A percentile compares a stretch with the other conserved stretches of the same genome.
Conservation (phyloP, 352 stramenopile species). For the Aphanomyces cochlioides region DNA sequence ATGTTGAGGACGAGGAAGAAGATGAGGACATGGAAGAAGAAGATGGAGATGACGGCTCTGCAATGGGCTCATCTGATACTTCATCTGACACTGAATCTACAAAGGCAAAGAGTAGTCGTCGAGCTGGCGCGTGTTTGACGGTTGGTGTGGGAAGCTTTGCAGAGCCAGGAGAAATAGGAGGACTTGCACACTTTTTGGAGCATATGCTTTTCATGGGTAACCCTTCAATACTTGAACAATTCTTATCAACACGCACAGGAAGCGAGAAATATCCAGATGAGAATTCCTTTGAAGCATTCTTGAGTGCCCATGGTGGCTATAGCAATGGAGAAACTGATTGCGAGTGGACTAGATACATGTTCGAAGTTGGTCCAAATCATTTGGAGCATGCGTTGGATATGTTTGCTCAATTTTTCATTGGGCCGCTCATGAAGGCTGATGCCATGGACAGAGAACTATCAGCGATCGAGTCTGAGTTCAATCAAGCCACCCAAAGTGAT, state of each 20-base stretch:
- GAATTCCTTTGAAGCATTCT: conserved; percentile 89
- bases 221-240: background rate
- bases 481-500: conserved; percentile 69
- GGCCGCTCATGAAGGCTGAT: conserved; percentile 76
- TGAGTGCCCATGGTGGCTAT: conserved; percentile 85
- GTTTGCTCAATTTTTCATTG: conserved; percentile 95
- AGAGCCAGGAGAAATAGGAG: conserved; percentile 64
- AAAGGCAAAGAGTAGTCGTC: conserved; percentile 39
- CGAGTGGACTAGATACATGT: conserved; percentile 91
- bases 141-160: conserved; percentile 68
- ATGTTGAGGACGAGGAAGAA: conserved; percentile 30
- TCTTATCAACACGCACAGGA: conserved; percentile 33
- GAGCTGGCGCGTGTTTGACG: conserved; percentile 59
- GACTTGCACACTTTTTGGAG: conserved; percentile 90
- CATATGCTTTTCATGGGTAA: conserved; percentile 96
- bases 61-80: conserved; percentile 28
- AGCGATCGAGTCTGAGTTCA: conserved; percentile 88
- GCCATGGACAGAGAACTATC: conserved; percentile 77
- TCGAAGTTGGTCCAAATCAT: conserved; percentile 78
- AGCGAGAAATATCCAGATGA: conserved; percentile 90
- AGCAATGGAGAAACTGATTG: conserved; percentile 92
- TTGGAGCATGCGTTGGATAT: conserved; percentile 80
- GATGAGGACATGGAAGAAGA: conserved; percentile 26
- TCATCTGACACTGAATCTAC: conserved; percentile 33
- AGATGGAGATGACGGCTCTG: conserved; percentile 29